These are phyloP conservation scores for Colletotrichum musae DNA, from an alignment of 2,329 filamentous ascomycete genomes.

Conservation along the genomic window DNA sequence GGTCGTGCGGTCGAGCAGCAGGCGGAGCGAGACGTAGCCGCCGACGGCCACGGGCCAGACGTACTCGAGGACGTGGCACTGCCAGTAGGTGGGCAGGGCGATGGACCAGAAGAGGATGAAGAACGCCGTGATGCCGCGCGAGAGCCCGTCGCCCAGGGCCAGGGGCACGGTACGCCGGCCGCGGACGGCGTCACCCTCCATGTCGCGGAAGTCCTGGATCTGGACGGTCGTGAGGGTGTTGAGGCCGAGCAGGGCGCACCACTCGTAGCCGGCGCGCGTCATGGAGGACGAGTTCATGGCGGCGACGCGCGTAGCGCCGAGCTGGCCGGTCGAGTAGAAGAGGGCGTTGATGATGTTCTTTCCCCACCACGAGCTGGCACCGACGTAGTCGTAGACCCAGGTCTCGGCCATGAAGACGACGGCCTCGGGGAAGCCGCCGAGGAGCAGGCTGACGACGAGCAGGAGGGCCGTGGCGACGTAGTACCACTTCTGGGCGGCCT, in stretches of 20 bases:
- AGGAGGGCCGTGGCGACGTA: slow-evolving; percentile 45
- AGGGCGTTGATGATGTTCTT: slow-evolving; percentile 43
- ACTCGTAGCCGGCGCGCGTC: slow-evolving; percentile 40
- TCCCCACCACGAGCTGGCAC: slow-evolving; percentile 49
- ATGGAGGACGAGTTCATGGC: slow-evolving; percentile 26
- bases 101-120: slow-evolving; percentile 42
- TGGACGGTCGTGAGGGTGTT: slow-evolving; percentile 45
- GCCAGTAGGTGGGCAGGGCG: slow-evolving; percentile 10
- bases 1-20: slow-evolving; percentile 6
- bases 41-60: slow-evolving; percentile 5
- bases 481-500: slow-evolving; percentile 45
- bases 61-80: slow-evolving; percentile 14
- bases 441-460: slow-evolving; percentile 43
- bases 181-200: slow-evolving; percentile 42
- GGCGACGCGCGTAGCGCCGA: slow-evolving; percentile 11
- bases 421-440: slow-evolving; percentile 47
- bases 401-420: slow-evolving; percentile 50
- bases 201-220: not conserved
- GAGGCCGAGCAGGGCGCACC: slow-evolving; percentile 42
- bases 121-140: slow-evolving; percentile 42
- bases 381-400: slow-evolving; percentile 59
- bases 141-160: slow-evolving; percentile 43
- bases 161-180: slow-evolving; percentile 45
- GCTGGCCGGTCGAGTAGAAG: slow-evolving; percentile 34
- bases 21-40: slow-evolving; percentile 9